Evolutionary conservation across 306 rosid species (phyloP).

Genomic region (Quercus suber): DNA sequence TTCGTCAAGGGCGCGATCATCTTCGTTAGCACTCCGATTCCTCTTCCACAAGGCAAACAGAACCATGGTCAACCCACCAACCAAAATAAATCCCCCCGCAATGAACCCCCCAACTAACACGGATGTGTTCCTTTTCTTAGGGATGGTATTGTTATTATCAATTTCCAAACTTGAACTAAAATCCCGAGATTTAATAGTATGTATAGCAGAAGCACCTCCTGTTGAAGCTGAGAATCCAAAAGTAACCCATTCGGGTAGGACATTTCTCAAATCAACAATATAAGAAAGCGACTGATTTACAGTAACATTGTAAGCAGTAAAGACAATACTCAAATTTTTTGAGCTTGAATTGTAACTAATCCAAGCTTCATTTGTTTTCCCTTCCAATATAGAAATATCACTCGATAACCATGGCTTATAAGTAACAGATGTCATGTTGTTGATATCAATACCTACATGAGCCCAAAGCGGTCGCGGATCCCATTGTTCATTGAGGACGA

Average conservation of each 20-base stretch:
- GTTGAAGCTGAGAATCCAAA: slow-evolving; percentile 32
- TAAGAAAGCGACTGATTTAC: neutral
- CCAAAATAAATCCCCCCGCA: neutral
- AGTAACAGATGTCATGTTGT: slow-evolving; percentile 26
- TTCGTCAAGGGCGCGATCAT: no score
- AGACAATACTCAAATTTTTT: slow-evolving; percentile 25
- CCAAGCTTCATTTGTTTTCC: slow-evolving; percentile 25
- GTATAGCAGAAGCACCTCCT: neutral
- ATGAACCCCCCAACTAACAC: neutral
- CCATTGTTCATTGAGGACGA: neutral
- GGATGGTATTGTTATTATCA: no score
- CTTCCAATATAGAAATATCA: neutral
- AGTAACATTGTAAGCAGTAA: slow-evolving; percentile 15
- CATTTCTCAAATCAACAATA: slow-evolving; percentile 14
- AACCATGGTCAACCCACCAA: neutral
- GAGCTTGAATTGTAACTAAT: slow-evolving; percentile 34
- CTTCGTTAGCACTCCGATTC: no score
- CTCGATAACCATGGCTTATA: slow-evolving; percentile 20
- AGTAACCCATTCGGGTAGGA: slow-evolving; percentile 27
- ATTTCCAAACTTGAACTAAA: neutral
- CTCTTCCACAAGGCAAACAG: neutral
- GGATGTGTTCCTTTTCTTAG: neutral
- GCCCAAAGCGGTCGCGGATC: slow-evolving; percentile 14
- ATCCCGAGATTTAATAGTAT: slow-evolving; percentile 6
- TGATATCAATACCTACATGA: slow-evolving; percentile 49